These are phyloP conservation scores for Termitomyces sp. DNA, from an alignment of 768 basidiomycete species.

Conservation along the genomic window DNA sequence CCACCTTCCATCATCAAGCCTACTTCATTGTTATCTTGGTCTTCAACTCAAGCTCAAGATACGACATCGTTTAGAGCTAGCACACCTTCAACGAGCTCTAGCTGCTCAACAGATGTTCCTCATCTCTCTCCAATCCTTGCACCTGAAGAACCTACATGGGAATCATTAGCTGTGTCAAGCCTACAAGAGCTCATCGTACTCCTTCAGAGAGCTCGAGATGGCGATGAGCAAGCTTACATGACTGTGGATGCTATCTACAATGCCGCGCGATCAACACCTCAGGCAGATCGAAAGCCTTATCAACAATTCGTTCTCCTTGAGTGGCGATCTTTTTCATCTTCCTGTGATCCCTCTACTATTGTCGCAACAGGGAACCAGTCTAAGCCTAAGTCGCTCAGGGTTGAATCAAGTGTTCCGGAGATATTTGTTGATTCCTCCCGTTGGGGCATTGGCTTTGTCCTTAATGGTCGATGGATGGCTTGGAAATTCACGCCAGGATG, in stretches of 20 bases:
- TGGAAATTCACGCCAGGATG: slow-evolving; percentile 31
- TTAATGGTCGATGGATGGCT: slow-evolving; percentile 28
- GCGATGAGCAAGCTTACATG: not conserved
- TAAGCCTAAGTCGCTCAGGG: too few relatives aligned
- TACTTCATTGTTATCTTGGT: not conserved
- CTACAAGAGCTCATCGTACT: not conserved
- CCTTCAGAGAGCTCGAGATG: not conserved
- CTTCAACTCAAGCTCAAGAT: not conserved
- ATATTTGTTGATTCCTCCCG: slow-evolving; percentile 37
- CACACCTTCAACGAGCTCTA: not conserved
- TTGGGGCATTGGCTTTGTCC: slow-evolving; percentile 35
- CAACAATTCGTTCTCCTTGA: not conserved
- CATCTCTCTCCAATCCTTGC: not conserved
- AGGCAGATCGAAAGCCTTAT: not conserved
- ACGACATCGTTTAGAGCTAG: not conserved
- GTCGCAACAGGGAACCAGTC: too few relatives aligned
- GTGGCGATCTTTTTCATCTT: not conserved
- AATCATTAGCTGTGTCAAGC: not conserved
- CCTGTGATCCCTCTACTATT: not conserved
- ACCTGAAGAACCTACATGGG: not conserved
- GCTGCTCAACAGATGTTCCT: not conserved
- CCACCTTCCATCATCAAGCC: not conserved
- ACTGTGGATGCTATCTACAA: not conserved
- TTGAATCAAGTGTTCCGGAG: slow-evolving; percentile 5
- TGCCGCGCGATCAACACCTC: not conserved